Conservation (phyloP, 768 basidiomycete genomes). For the Phylloporus sp. region DNA sequence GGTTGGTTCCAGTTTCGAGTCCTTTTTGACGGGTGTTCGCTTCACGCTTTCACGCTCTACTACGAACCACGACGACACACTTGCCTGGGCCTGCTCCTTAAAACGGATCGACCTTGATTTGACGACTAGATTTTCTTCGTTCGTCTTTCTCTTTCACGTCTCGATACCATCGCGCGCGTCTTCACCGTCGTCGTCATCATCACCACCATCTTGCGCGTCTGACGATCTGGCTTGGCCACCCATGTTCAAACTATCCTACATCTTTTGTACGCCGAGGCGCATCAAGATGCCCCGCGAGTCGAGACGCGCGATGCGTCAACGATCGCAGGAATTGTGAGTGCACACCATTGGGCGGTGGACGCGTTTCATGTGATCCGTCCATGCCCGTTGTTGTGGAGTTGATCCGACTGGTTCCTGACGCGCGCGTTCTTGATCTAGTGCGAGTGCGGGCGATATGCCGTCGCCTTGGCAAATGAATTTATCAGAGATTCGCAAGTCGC, state of each 20-base stretch:
- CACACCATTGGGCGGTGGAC: neutral
- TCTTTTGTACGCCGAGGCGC: conserved; percentile 48
- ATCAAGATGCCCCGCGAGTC: conserved; percentile 47
- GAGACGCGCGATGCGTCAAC: conserved; percentile 20
- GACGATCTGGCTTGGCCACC: neutral
- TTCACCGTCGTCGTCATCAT: too few relatives aligned
- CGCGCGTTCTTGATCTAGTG: conserved; percentile 5
- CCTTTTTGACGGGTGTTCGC: too few relatives aligned
- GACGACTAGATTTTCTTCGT: neutral
- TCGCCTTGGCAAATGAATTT: conserved; percentile 28
- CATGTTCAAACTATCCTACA: conserved; percentile 46
- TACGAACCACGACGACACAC: too few relatives aligned
- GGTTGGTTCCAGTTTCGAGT: neutral
- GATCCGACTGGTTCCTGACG: conserved; percentile 8
- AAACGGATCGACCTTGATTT: neutral
- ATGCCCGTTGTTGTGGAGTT: neutral
- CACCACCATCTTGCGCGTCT: neutral
- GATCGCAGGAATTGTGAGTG: conserved; percentile 24
- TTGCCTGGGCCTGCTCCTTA: too few relatives aligned
- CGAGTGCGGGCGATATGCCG: conserved; percentile 24
- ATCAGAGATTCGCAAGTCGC: conserved; percentile 30
- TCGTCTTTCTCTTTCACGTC: neutral
- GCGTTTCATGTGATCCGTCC: neutral
- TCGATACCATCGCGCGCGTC: too few relatives aligned
- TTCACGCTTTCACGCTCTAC: neutral